A percentile compares a stretch with the other conserved stretches of the same genome.
These are phyloP conservation scores for Penicillium sp. DNA, from an alignment of 2,329 filamentous ascomycete species.

Conservation along the genomic window DNA sequence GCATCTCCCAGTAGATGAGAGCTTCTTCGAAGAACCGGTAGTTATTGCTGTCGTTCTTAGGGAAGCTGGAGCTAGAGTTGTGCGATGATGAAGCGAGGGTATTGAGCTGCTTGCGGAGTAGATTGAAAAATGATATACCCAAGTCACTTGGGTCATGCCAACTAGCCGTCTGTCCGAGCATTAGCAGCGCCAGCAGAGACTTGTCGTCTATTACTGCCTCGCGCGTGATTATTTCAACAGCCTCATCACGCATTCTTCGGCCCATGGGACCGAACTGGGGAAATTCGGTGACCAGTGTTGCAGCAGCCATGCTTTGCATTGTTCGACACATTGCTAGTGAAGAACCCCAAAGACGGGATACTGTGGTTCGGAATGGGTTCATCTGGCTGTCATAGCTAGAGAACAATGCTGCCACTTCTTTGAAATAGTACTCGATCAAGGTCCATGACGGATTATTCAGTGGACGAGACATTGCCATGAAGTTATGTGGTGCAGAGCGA, in stretches of 20 bases:
- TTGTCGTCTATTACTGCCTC: slow-evolving; percentile 53
- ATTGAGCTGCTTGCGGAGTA: slow-evolving; percentile 44
- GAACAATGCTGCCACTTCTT: slow-evolving; percentile 61
- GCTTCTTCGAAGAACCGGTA: slow-evolving; percentile 58
- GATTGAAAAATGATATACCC: slow-evolving; percentile 54
- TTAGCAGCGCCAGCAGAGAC: slow-evolving; percentile 57
- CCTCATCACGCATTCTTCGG: slow-evolving; percentile 54
- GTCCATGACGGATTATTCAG: slow-evolving; percentile 54
- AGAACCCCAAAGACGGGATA: slow-evolving; percentile 58
- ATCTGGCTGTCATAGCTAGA: slow-evolving; percentile 64
- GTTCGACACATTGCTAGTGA: slow-evolving; percentile 60
- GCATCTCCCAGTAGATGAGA: slow-evolving; percentile 60
- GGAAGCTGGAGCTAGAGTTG: slow-evolving; percentile 5
- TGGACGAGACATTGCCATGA: slow-evolving; percentile 40
- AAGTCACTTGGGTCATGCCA: slow-evolving; percentile 60
- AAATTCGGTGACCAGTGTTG: slow-evolving; percentile 59
- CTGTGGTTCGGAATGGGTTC: slow-evolving; percentile 61
- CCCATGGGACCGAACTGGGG: slow-evolving; percentile 54
- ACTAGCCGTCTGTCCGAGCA: slow-evolving; percentile 60
- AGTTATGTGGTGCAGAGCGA: slow-evolving; percentile 24
- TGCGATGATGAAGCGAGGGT: slow-evolving; percentile 33
- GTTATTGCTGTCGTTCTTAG: slow-evolving; percentile 39
- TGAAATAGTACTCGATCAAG: slow-evolving; percentile 64
- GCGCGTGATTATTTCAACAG: slow-evolving; percentile 52
- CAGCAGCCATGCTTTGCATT: slow-evolving; percentile 65